Base-by-base conservation (phyloP, 805 yeast species). In the Schizosaccharomyces cryophilus region DNA sequence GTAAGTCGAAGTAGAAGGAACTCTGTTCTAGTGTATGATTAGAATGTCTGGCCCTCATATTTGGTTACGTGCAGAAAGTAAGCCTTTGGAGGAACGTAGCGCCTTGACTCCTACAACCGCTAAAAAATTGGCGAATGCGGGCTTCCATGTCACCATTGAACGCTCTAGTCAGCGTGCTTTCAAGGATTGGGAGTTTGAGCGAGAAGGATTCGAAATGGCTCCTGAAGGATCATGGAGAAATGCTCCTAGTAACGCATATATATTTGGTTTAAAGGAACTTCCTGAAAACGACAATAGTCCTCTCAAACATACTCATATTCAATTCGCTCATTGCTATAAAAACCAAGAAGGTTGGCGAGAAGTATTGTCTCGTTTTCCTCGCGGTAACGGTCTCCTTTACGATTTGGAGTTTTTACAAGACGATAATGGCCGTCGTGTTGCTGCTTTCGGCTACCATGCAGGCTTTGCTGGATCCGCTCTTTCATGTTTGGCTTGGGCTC, bases 381-480 rank as follows among this genome's bases (percentile, higher is more conserved):
- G 79, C 48, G 99, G 99, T 60, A 80, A 85, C 63, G 97, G 98
- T 67, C 78, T 80, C 15, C 78, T 93, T 66, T 93, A 93, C 71
- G 99, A 93, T 71, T 77, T 93, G 66, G 99, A 93, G 75, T 93
- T 93, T 70, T 77, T 93, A 71, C 94, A 86, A 72, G 87, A 93
- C 71, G 96, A 85, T 67, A 82, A 80, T 69, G 97, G 97, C 42
- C 85, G 98, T 77, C 85, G 99, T 74, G 99, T 93, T 35, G 99
- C 99, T 56, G 98, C 98, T 7, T 93, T 93, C 71, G 99, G 99
- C n/a, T 93, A 80, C 77, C 90, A 90, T 72, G 98, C 99, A 56
- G 99, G 99, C n/a, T 93, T 93, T 71, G 98, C 97, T 5, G 99
- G 99, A 69, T 98, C 99, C 42, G 99, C 98, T 42, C 74, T 93